Evolutionary conservation across 2,329 filamentous ascomycete genomes (phyloP).

Genomic region (Alternaria brassicae): DNA sequence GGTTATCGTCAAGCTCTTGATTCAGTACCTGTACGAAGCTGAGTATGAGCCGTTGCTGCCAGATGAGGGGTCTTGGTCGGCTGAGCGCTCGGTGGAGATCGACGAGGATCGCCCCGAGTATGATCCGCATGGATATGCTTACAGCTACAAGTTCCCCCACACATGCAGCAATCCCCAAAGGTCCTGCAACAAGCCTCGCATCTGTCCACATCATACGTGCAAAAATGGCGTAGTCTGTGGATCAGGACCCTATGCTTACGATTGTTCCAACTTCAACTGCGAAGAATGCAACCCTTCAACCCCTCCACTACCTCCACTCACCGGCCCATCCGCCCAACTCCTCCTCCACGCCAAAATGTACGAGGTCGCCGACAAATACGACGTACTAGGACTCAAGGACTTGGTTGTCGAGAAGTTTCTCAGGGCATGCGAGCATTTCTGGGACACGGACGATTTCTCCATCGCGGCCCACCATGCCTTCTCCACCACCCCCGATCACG

Average conservation of each 20-base stretch:
- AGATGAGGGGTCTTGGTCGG: background rate
- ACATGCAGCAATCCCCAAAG: background rate
- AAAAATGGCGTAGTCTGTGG: background rate
- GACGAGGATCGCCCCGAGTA: too few species aligned
- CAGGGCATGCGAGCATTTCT: background rate
- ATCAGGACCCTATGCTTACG: rapidly evolving
- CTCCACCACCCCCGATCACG: background rate
- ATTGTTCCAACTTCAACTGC: background rate
- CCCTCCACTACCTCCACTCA: background rate
- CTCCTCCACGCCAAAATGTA: background rate
- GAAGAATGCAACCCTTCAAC: background rate
- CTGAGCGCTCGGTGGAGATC: too few species aligned
- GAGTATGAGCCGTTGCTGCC: background rate
- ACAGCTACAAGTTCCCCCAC: background rate
- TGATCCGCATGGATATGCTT: too few species aligned
- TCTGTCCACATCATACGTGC: background rate
- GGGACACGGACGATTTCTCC: background rate
- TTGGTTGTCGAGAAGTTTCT: background rate
- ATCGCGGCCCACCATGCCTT: background rate
- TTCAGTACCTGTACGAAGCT: background rate
- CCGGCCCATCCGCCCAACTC: background rate
- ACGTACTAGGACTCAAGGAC: background rate
- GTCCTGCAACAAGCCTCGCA: background rate
- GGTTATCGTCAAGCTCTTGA: background rate
- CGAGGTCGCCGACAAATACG: constrained; percentile 5